These are phyloP conservation scores for Dendrocalamus sinicus DNA, from an alignment of 176 grass and related monocot genomes.

Conservation along the genomic window DNA sequence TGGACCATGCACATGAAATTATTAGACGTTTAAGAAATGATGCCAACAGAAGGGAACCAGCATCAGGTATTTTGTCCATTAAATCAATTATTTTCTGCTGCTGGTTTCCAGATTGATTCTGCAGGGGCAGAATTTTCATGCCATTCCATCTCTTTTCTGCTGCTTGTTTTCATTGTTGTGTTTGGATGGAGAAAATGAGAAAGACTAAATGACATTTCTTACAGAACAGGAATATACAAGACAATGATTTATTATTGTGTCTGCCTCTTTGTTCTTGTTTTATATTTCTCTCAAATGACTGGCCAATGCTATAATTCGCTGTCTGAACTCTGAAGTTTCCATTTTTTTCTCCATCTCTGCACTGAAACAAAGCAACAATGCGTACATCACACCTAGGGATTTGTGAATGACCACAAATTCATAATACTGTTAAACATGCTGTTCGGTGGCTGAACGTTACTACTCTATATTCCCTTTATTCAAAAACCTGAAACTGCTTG, in stretches of 20 bases:
- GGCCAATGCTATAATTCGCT: constrained; percentile 17
- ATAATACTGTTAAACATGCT: constrained; percentile 8
- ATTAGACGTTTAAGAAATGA: constrained; percentile 81
- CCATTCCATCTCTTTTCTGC: constrained; percentile 7
- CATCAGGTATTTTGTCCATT: constrained; percentile 49
- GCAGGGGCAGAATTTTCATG: constrained; percentile 24
- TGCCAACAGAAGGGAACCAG: constrained; percentile 50
- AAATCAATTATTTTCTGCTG: constrained; percentile 23
- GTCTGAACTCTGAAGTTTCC: constrained; percentile 16
- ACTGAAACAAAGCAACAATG: constrained; percentile 28
- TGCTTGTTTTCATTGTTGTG: neutral
- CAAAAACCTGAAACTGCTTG: constrained; percentile 23
- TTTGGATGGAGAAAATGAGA: constrained; percentile 29
- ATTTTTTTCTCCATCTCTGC: neutral
- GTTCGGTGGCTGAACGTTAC: neutral
- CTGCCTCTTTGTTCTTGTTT: constrained; percentile 13
- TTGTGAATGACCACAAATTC: neutral
- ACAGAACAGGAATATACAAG: neutral
- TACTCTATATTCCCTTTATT: constrained; percentile 15
- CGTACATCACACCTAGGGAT: neutral
- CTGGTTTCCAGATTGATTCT: constrained; percentile 26
- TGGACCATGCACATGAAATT: constrained; percentile 91
- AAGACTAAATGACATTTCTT: constrained; percentile 20
- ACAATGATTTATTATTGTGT: neutral
- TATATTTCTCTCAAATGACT: constrained; percentile 29